Base-by-base conservation (phyloP, 2,329 filamentous ascomycete genomes). In the Aspergillus novoparasiticus region DNA sequence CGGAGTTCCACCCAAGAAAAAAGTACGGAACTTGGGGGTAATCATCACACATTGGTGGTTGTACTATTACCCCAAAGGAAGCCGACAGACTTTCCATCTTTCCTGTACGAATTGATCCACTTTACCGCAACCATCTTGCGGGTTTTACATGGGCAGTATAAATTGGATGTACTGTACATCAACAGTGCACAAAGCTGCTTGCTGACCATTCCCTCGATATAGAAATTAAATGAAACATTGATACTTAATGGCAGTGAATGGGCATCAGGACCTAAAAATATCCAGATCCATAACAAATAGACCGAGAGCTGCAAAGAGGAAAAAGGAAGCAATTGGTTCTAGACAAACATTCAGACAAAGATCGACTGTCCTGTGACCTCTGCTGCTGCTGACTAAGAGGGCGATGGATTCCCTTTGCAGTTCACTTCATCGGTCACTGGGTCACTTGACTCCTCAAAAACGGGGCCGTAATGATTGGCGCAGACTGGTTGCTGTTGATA, bases 291-390 rank as follows among this genome's bases (percentile, higher is more conserved):
- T 41, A 55, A 41, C 30, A 50, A 55, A 59, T 55, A 54, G 39
- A 26, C 58, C 36, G 48, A 54, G 48, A 54, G 48, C 45, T 34
- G 19, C 39, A 32, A n/a, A 34, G 28, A 45, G 34, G 26, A 23
- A 55, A 51, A 36, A 46, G 21, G 32, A 55, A 54, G 60, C 54
- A 54, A 61, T 51, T 51, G 54, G 64, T 65, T 68, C 65, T 64
- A 69, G 68, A 68, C 68, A 70, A 68, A 62, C 62, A 58, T 64
- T 51, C 57, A 62, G 57, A 66, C 62, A 65, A 66, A 64, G 66
- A 69, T 70, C 68, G 63, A 57, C 68, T 61, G 67, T 69, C 68
- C 68, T 70, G 68, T 70, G 68, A 70, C 68, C 68, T 65, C 41
- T 58, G 59, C 54, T 12, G n/a, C n/a, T 26, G 67, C 65, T 70